A percentile compares a stretch with the other conserved stretches of the same genome.
Conservation (phyloP, 495 filamentous ascomycete species). For the Chaetomium tenue region DNA sequence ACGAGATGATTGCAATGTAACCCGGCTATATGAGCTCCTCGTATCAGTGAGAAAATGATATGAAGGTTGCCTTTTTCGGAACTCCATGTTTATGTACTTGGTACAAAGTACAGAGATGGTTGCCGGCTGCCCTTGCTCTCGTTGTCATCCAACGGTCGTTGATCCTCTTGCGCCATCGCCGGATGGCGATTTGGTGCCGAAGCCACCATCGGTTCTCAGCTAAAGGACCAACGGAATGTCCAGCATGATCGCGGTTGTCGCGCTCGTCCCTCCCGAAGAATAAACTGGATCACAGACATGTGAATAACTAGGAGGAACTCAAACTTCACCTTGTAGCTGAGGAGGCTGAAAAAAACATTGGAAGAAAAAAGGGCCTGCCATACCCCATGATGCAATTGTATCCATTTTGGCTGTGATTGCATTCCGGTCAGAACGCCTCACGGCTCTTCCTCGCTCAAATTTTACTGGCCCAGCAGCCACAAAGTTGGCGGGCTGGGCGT, state of each 20-base stretch:
- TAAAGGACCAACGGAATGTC: not conserved
- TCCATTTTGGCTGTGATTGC: conserved; percentile 4
- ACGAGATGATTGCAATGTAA: not conserved
- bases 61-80: not conserved
- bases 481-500: conserved; percentile 1
- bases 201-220: not conserved
- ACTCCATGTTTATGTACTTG: not conserved
- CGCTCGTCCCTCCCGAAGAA: not conserved
- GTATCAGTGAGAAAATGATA: not conserved
- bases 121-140: not conserved
- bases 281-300: not conserved
- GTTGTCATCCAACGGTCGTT: conserved; percentile 1
- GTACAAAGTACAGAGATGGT: not conserved
- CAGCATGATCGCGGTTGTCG: conserved; percentile 1
- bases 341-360: too few relatives aligned
- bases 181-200: not conserved
- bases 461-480: conserved; percentile 29
- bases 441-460: conserved; percentile 47
- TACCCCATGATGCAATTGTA: not conserved
- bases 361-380: not conserved
- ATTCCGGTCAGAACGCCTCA: conserved; percentile 24
- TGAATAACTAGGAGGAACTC: too few relatives aligned
- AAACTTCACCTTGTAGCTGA: too few relatives aligned
- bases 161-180: conserved; percentile 14
- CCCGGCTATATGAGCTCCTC: not conserved